Evolutionary conservation across 1,284 basidiomycete species (phyloP), one percentile per base, ranked within the genome.

Genomic region (Xanthoconium separans): DNA sequence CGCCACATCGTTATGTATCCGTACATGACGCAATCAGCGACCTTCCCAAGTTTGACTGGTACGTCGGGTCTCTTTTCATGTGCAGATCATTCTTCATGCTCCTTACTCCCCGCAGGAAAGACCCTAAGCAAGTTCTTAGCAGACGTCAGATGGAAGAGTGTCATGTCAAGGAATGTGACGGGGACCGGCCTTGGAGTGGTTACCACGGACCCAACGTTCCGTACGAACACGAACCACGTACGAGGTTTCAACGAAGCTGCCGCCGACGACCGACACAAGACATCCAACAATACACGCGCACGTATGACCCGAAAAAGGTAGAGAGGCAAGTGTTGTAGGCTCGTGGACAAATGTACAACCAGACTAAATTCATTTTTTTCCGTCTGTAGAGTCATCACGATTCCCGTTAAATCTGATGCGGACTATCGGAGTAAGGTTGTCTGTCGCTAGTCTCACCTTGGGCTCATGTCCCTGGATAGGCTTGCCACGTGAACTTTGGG

Each of bases 31-130:
- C 89, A 0, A 88, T 90, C 47, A 72, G 75, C 4, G 88, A 91
- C 64, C 72, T 91, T 13, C 82, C 80, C 2, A 74, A 66, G 6
- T 91, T 84, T 64, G 83, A 91, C 55, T 90, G 87, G 88, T 87
- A 64, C 24, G 75, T 50, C 20, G 9, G 15, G n/a, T 50, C 22
- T 18, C 22, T 18, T 40, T 16, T 6, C 27, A 7, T 20, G 31
- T 51, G 10, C 44, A 12, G 6, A 9, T 8, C 9, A 41, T 54
- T 37, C 50, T 45, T 54, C 27, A 58, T 34, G 15, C 12, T 42
- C 10, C 11, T 13, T 50, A 75, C 50, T 30, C 16, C n/a, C 44
- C 4, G 4, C 50, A 67, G 65, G 65, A 64, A 60, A 54, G 46
- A 70, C 15, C 68, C 65, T 1, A 37, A 42, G 16, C 29, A 52